A percentile compares a stretch with the other conserved stretches of the same genome.
These are phyloP conservation scores for Aspergillus brasiliensis DNA, from an alignment of 2,329 filamentous ascomycete species.

Conservation along the genomic window DNA sequence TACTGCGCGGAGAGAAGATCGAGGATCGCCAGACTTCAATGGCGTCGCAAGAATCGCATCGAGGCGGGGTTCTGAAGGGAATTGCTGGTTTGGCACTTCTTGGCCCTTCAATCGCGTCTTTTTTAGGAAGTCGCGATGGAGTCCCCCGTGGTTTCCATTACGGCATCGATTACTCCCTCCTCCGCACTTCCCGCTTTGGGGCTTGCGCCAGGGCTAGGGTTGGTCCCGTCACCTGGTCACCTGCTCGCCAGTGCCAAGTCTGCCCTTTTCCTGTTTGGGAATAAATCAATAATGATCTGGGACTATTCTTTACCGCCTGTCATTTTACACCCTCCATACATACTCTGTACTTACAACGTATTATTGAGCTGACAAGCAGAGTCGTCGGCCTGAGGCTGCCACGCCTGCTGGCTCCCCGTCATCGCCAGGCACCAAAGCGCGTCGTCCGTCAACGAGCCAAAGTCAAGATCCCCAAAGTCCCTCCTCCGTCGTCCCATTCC, in stretches of 20 bases:
- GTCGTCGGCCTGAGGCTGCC: constrained; percentile 12
- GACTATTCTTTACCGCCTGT: background rate
- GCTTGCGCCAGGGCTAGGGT: constrained; percentile 11
- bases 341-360: no score
- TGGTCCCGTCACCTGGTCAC: constrained; percentile 4
- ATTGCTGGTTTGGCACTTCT: constrained; percentile 12
- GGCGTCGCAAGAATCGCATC: background rate
- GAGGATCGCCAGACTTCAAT: no score
- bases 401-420: background rate
- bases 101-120: constrained; percentile 14
- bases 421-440: constrained; percentile 24
- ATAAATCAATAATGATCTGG: no score
- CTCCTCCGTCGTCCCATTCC: constrained; percentile 11
- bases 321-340: background rate
- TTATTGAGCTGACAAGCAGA: no score
- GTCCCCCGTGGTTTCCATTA: constrained; percentile 23
- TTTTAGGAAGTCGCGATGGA: constrained; percentile 14
- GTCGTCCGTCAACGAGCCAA: constrained; percentile 19
- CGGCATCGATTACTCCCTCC: constrained; percentile 19
- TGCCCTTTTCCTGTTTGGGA: no score
- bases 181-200: constrained; percentile 17
- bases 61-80: constrained; percentile 19
- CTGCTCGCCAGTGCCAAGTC: no score
- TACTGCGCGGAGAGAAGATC: background rate
- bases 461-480: background rate